These are phyloP conservation scores for Coprinopsis marcescibilis DNA, from an alignment of 768 basidiomycete species.

Conservation along the genomic window DNA sequence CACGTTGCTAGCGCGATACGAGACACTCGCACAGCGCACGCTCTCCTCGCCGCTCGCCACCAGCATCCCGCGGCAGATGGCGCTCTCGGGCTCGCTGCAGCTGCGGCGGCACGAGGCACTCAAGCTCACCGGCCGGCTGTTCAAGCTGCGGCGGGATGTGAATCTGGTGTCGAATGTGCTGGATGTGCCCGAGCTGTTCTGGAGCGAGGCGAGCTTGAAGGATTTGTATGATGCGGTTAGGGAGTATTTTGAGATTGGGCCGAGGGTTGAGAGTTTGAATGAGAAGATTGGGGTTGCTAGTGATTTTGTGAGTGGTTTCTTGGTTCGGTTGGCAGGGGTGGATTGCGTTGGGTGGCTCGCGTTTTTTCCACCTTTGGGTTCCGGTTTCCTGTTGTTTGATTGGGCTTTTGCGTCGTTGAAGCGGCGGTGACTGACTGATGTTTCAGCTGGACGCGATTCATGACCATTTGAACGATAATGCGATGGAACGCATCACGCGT, in stretches of 20 bases:
- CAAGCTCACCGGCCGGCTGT: constrained; percentile 78
- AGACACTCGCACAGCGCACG: constrained; percentile 69
- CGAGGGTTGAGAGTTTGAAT: constrained; percentile 77
- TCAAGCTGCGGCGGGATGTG: constrained; percentile 84
- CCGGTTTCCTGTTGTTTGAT: neutral
- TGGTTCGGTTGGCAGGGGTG: neutral
- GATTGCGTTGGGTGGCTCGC: no score
- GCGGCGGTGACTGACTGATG: constrained; percentile 4
- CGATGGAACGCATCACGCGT: constrained; percentile 85
- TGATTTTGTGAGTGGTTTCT: constrained; percentile 62
- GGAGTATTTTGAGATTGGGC: constrained; percentile 91
- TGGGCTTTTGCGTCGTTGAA: neutral
- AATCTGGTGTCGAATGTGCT: constrained; percentile 91
- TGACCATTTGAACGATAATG: constrained; percentile 84
- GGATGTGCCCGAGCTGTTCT: constrained; percentile 91
- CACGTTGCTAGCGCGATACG: constrained; percentile 85
- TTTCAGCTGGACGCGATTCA: constrained; percentile 86
- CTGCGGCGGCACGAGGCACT: constrained; percentile 79
- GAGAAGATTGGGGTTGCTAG: constrained; percentile 84
- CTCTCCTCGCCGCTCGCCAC: constrained; percentile 73
- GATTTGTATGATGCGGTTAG: constrained; percentile 88
- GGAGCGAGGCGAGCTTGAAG: constrained; percentile 88
- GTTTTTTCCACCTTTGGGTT: neutral
- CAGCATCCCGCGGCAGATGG: constrained; percentile 81
- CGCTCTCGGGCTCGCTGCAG: constrained; percentile 66